These are phyloP conservation scores for Candida silvatica DNA, from an alignment of 805 yeast species.

Conservation along the genomic window DNA sequence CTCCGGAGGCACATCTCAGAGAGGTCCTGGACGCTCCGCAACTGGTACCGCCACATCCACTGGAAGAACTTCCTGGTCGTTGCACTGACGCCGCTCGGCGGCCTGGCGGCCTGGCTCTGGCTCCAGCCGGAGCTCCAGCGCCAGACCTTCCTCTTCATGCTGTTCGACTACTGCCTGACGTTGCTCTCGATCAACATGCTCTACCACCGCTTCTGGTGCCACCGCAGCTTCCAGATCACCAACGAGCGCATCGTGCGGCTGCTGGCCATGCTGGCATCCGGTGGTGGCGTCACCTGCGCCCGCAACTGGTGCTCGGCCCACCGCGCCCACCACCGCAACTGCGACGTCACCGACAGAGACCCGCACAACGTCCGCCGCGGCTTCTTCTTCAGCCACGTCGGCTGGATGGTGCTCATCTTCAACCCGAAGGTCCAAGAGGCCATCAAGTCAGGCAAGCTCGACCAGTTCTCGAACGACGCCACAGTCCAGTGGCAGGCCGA, in stretches of 20 bases:
- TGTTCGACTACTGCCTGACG: slow-evolving; percentile 48
- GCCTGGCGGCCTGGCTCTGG: slow-evolving; percentile 6
- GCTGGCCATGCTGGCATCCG: slow-evolving; percentile 56
- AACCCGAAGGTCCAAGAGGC: slow-evolving; percentile 41
- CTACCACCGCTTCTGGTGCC: slow-evolving; percentile 74
- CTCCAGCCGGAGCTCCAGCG: slow-evolving; percentile 8
- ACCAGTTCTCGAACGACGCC: slow-evolving; percentile 53
- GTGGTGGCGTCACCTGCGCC: slow-evolving; percentile 69
- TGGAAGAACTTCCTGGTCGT: slow-evolving; percentile 62
- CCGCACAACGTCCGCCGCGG: slow-evolving; percentile 84
- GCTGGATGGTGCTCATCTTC: slow-evolving; percentile 74
- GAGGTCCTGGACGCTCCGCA: slow-evolving; percentile 64
- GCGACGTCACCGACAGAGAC: slow-evolving; percentile 74
- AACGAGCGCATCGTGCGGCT: slow-evolving; percentile 33
- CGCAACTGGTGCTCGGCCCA: slow-evolving; percentile 79
- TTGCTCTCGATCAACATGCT: slow-evolving; percentile 76
- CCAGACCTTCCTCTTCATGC: slow-evolving; percentile 39
- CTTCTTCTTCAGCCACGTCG: slow-evolving; percentile 74
- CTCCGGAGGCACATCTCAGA: slow-evolving; percentile 50
- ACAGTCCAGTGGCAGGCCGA: slow-evolving; percentile 62
- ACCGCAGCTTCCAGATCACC: slow-evolving; percentile 42
- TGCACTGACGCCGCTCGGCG: slow-evolving; percentile 41
- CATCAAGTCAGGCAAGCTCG: slow-evolving; percentile 35
- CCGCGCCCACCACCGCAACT: slow-evolving; percentile 82
- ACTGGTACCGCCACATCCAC: slow-evolving; percentile 66